Evolutionary conservation across 257 asterid genomes (phyloP).

Genomic region (Solanum acaule): DNA sequence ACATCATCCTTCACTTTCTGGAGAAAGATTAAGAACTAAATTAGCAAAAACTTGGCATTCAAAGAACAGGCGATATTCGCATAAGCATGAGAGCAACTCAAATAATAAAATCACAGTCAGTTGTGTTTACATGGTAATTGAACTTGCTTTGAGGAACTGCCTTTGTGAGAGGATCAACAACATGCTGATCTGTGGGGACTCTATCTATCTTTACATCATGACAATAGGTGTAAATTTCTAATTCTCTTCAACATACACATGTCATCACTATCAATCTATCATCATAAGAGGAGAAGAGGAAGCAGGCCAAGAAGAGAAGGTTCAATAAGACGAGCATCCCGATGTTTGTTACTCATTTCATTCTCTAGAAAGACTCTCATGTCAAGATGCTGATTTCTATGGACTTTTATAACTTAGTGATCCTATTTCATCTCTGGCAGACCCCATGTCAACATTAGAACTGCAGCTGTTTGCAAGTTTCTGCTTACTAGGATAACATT

Average conservation of each 20-base stretch:
- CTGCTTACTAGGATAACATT: neutral
- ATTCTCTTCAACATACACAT: neutral
- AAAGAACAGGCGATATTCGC: neutral
- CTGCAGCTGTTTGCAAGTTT: neutral
- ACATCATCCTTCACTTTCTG: conserved; percentile 71
- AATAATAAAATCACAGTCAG: neutral
- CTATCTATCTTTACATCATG: neutral
- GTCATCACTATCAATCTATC: neutral
- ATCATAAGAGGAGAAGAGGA: neutral
- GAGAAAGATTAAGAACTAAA: neutral
- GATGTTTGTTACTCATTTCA: neutral
- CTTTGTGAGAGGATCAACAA: neutral
- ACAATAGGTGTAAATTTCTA: neutral
- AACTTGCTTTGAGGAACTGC: neutral
- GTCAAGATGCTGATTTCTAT: neutral
- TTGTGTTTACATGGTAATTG: neutral
- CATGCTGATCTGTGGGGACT: neutral
- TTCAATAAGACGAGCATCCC: neutral
- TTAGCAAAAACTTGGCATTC: neutral
- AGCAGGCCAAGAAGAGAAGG: neutral
- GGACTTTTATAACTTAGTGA: neutral
- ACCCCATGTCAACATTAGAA: neutral
- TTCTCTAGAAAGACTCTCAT: neutral
- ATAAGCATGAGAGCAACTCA: neutral
- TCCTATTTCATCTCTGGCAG: neutral